Conservation (phyloP, 208 protist species). For the Leishmania tarentolae region DNA sequence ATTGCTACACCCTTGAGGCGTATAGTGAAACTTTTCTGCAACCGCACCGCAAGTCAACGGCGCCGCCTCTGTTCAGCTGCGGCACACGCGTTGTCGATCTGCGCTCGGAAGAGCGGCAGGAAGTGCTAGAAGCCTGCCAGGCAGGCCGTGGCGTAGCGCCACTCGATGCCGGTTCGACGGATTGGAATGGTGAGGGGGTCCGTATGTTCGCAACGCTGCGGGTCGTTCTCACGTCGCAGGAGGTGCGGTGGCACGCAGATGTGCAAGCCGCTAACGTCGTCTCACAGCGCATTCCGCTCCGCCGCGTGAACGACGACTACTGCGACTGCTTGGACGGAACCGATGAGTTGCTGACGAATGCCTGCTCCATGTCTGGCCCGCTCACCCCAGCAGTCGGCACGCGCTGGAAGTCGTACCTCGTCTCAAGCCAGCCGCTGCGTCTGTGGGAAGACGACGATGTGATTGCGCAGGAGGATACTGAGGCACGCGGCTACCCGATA, state of each 20-base stretch:
- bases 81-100: slow-evolving; percentile 70
- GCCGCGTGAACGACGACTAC: slow-evolving; percentile 79
- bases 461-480: slow-evolving; percentile 19
- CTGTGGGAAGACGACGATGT: slow-evolving; percentile 51
- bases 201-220: slow-evolving; percentile 33
- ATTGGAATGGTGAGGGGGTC: not conserved
- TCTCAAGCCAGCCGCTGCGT: slow-evolving; percentile 36
- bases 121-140: slow-evolving; percentile 37
- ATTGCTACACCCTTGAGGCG: slow-evolving; percentile 70
- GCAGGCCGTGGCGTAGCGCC: slow-evolving; percentile 26
- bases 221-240: slow-evolving; percentile 55
- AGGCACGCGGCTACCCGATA: slow-evolving; percentile 19
- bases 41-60: slow-evolving; percentile 4
- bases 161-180: not conserved
- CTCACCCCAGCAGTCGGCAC: slow-evolving; percentile 36
- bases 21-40: slow-evolving; percentile 65
- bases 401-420: slow-evolving; percentile 59
- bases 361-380: slow-evolving; percentile 74
- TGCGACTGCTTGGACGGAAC: slow-evolving; percentile 85
- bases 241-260: slow-evolving; percentile 46
- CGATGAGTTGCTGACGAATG: slow-evolving; percentile 76
- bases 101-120: slow-evolving; percentile 34
- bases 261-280: slow-evolving; percentile 44
- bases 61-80: slow-evolving; percentile 56
- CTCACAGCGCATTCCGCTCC: slow-evolving; percentile 56